Evolutionary conservation across 1,139 yeast species (phyloP), one percentile per base, ranked within the genome.

Genomic region (Pichia inconspicua): DNA sequence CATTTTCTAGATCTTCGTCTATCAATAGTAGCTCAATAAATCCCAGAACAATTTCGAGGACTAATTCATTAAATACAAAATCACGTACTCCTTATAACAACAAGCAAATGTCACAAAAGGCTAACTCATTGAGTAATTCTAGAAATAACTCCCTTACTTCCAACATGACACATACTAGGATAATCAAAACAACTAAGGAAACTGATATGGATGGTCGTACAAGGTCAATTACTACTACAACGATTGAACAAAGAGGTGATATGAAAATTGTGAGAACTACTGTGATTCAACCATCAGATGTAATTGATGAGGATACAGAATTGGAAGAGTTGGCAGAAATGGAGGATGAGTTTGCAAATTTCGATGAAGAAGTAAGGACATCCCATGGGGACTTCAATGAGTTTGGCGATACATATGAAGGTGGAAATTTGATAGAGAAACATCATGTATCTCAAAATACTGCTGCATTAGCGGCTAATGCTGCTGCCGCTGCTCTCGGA

Each of bases 251-350:
- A 41, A 55, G 59, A 46, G 68, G 66, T 25, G 64, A 64, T n/a
- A 53, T 58, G 19, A 67, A 65, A 44, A 58, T 65, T 32, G 61
- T 60, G 30, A 60, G 60, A 42, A 65, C 66, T 2, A 64, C 67
- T 1, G 40, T 50, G 8, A 46, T 50, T 15, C 51, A 50, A 36
- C 53, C 53, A 9, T 25, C 47, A 14, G 28, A 40, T 27, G 43
- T 48, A n/a, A 56, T 51, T 27, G 55, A 53, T 25, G 56, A 52
- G 38, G 51, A 44, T 36, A 54, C 45, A 2, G 55, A 46, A 14
- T 34, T 52, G 25, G 54, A 52, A 22, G 56, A 46, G 19, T 47
- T 53, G 25, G 51, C 46, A 5, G 59, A 58, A 30, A 45, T 56
- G 40, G 57, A 52, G 22, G 49, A 49, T 32, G 45, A 44, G 36